Base-by-base conservation (phyloP, 2,329 filamentous ascomycete species). In the Diplodia scrobiculata region DNA sequence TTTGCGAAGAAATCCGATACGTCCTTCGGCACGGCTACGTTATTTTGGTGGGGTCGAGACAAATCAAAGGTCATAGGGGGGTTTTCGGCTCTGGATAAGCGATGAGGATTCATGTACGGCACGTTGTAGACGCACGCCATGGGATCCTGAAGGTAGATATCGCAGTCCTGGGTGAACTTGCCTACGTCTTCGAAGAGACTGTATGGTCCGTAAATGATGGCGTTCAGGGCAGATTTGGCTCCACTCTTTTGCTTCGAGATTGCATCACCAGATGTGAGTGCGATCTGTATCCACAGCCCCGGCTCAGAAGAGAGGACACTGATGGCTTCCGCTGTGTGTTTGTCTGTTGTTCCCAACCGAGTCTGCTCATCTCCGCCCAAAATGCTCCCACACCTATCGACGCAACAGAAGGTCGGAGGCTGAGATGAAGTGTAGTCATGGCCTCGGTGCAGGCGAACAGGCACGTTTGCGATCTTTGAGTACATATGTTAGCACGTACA, bases 51-150 rank as follows among this genome's bases (percentile, higher is more conserved):
- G 25, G 25, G 4, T 27, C 6, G 5, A 10, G 41, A 34, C 13
- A 34, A 9, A 7, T 62, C 47, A 27, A 25, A 51, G 1, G 32
- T n/a, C 48, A 51, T n/a, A 67, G 41, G 17, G 50, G 13, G 13
- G 66, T 2, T 14, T 65, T 66, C 25, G 67, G 48, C 45, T 13
- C 67, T 66, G 11, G 67, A 69, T 5, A 73, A 63, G 5, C 68
- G 67, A 63, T 75, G 73, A 0, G 73, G 73, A 66, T 75, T 75
- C 10, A 55, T 32, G 62, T 72, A 72, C 1, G 60, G 59, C n/a
- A 71, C 69, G 53, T 75, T 70, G 11, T 68, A 64, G 64, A 70
- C 66, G 58, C 71, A 73, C 5, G 58, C 53, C 21, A n/a, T 21
- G 3, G 54, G 54, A 51, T 69, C 54, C 59, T 75, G 73, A 17